phyloP scores from a whole-genome alignment of 1,284 basidiomycete genomes.

The Pterulicium gracile region DNA sequence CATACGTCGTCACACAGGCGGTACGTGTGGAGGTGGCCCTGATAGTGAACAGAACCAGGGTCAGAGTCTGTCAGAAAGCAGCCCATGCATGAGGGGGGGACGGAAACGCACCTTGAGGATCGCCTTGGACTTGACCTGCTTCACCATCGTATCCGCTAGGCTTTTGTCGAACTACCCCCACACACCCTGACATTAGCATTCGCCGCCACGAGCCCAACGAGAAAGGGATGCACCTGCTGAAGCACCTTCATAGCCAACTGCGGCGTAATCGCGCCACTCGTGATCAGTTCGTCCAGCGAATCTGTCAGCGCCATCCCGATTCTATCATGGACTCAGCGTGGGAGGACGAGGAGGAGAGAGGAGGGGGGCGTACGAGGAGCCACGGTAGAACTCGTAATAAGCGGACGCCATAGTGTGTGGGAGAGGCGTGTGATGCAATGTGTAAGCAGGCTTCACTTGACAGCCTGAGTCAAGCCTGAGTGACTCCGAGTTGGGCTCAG shows the following conservation, averaged over 20 bases:
- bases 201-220: neutral
- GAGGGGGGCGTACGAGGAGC: slow-evolving; percentile 62
- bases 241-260: slow-evolving; percentile 96
- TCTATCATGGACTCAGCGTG: slow-evolving; percentile 31
- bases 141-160: slow-evolving; percentile 81
- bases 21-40: slow-evolving; percentile 89
- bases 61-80: slow-evolving; percentile 5
- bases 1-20: slow-evolving; percentile 95
- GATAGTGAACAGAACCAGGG: slow-evolving; percentile 5
- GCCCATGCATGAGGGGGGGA: slow-evolving; percentile 1
- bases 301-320: slow-evolving; percentile 98
- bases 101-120: slow-evolving; percentile 62
- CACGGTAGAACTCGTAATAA: slow-evolving; percentile 88
- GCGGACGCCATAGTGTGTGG: slow-evolving; percentile 53
- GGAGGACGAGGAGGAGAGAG: neutral
- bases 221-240: slow-evolving; percentile 62
- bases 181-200: slow-evolving; percentile 7
- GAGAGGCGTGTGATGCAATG: neutral
- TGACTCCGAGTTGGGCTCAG: no score
- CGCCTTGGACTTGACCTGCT: slow-evolving; percentile 88
- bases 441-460: no score
- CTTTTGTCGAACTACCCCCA: slow-evolving; percentile 83
- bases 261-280: slow-evolving; percentile 92
- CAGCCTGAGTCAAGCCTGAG: no score
- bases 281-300: slow-evolving; percentile 97